Percentiles rank a stretch among this genome's conserved stretches.
Evolutionary conservation across 1,284 basidiomycete species (phyloP).

Genomic region (Cryptococcus sp.): DNA sequence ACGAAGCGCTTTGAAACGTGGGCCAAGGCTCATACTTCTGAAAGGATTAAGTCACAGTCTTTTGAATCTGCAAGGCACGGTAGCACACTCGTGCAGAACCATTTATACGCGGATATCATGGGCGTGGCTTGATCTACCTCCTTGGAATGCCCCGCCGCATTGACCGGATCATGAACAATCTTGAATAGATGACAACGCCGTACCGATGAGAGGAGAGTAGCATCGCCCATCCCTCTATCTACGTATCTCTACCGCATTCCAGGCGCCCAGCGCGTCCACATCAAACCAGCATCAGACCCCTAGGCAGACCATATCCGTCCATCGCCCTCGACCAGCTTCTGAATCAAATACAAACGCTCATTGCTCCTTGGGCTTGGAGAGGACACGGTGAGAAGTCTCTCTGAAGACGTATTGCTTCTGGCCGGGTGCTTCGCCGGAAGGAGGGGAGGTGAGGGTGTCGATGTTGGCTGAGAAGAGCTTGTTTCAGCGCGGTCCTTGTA

Average conservation of each 20-base stretch:
- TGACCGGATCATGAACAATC: no score
- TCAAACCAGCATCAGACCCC: background rate
- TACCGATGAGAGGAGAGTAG: background rate
- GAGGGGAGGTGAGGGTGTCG: slow-evolving; percentile 16
- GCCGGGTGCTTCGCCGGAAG: slow-evolving; percentile 12
- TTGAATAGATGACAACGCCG: no score
- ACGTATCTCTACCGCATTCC: background rate
- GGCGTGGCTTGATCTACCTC: no score
- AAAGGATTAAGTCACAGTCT: no score
- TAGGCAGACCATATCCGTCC: no score
- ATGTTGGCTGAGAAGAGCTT: slow-evolving; percentile 13
- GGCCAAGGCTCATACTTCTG: no score
- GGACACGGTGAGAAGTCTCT: slow-evolving; percentile 20
- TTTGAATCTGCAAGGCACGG: no score
- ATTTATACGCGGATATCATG: no score
- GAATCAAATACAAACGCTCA: slow-evolving; percentile 1
- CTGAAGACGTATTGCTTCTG: slow-evolving; percentile 39
- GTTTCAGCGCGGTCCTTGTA: background rate
- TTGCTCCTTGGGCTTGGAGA: slow-evolving; percentile 20
- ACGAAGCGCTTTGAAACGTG: no score
- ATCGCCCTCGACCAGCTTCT: no score
- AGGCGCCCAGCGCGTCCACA: background rate
- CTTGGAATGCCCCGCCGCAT: no score
- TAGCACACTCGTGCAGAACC: no score
- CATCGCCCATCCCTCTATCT: background rate